Conservation (phyloP, 2,329 filamentous ascomycete species). For the Trichothecium roseum region DNA sequence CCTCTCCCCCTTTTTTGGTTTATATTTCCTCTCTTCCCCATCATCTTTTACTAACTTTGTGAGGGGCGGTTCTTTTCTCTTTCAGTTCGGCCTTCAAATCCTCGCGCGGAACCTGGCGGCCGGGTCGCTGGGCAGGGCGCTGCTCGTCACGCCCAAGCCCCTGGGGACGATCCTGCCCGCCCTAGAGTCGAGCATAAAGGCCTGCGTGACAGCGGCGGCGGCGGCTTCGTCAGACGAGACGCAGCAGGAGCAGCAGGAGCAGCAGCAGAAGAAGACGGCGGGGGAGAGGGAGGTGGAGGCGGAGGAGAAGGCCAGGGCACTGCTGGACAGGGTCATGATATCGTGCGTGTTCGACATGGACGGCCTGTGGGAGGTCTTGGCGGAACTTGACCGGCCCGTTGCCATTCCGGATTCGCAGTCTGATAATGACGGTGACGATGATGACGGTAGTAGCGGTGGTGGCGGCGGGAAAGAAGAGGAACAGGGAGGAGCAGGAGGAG, state of each 20-base stretch:
- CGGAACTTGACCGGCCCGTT: conserved; percentile 32
- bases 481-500: background rate
- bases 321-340: conserved; percentile 40
- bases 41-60: background rate
- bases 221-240: conserved; percentile 18
- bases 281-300: conserved; percentile 5
- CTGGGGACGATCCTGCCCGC: conserved; percentile 26
- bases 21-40: background rate
- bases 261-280: background rate
- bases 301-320: conserved; percentile 15
- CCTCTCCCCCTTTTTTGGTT: background rate
- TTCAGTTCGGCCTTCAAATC: conserved; percentile 34
- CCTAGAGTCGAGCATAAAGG: background rate
- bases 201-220: conserved; percentile 28
- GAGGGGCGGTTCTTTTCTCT: background rate
- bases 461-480: background rate
- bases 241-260: too few relatives aligned
- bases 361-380: conserved; percentile 46
- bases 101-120: conserved; percentile 28
- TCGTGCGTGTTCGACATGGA: conserved; percentile 49
- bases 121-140: conserved; percentile 15
- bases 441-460: background rate
- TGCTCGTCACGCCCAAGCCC: conserved; percentile 40
- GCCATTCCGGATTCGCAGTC: conserved; percentile 22
- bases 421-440: conserved; percentile 14